phyloP scores from a whole-genome alignment of 2,329 filamentous ascomycete species.

The Claviceps lovelessii region DNA sequence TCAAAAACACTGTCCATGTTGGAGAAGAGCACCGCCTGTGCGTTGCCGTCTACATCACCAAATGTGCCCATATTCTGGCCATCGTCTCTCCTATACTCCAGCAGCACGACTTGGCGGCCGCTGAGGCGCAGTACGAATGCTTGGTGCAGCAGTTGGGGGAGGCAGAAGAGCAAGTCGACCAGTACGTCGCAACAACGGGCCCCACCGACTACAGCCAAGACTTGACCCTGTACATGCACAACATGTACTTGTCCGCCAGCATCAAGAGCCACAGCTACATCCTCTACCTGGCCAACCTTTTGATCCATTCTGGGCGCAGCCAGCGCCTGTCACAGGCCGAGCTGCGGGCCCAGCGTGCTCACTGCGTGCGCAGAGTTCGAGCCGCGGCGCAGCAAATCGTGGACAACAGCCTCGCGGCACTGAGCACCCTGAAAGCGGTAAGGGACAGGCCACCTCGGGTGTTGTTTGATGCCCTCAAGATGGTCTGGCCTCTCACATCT shows the following conservation, averaged over 20 bases:
- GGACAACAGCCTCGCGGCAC: slow-evolving; percentile 11
- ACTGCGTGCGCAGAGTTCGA: slow-evolving; percentile 16
- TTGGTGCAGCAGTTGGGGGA: slow-evolving; percentile 13
- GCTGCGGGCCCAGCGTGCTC: slow-evolving; percentile 15
- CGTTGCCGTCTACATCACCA: slow-evolving; percentile 16
- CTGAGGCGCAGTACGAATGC: slow-evolving; percentile 14
- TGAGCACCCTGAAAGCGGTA: slow-evolving; percentile 13
- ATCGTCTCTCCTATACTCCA: slow-evolving; percentile 15
- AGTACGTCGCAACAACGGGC: slow-evolving; percentile 7
- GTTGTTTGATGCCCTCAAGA: slow-evolving; percentile 23
- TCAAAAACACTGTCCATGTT: slow-evolving; percentile 12
- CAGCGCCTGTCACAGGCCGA: slow-evolving; percentile 10
- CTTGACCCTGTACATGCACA: slow-evolving; percentile 19
- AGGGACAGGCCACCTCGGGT: slow-evolving; percentile 17
- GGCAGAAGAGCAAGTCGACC: slow-evolving; percentile 12
- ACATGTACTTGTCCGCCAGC: slow-evolving; percentile 18
- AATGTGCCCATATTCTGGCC: slow-evolving; percentile 15
- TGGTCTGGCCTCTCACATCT: slow-evolving; percentile 24
- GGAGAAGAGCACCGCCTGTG: slow-evolving; percentile 16
- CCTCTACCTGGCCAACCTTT: slow-evolving; percentile 20
- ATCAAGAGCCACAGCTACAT: slow-evolving; percentile 23
- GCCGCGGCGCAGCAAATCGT: slow-evolving; percentile 17
- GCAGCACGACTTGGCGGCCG: slow-evolving; percentile 14
- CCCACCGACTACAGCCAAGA: slow-evolving; percentile 4
- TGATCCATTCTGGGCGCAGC: slow-evolving; percentile 17